A percentile compares a stretch with the other conserved stretches of the same genome.
Conservation (phyloP, 148 eudicot species). For the Diospyros lotus region DNA sequence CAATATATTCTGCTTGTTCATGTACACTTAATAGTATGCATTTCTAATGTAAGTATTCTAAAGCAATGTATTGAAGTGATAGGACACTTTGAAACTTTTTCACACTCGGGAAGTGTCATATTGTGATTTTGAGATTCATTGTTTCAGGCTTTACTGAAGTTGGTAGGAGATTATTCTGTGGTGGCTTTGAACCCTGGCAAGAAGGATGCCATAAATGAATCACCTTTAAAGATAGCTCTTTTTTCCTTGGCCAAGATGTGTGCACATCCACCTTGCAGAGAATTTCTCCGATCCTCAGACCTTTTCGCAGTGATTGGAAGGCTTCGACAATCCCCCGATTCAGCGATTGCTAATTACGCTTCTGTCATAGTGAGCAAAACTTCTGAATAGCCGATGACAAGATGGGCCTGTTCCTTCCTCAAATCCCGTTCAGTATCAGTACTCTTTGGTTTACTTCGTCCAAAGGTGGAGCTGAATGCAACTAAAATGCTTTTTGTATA, state of each 20-base stretch:
- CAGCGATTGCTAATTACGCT: slow-evolving; percentile 69
- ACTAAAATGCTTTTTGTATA: neutral
- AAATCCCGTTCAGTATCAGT: neutral
- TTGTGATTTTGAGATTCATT: neutral
- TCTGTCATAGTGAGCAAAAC: slow-evolving; percentile 41
- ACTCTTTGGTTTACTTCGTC: neutral
- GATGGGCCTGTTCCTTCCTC: neutral
- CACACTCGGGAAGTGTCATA: neutral
- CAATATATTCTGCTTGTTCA: no score
- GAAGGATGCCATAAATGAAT: slow-evolving; percentile 69
- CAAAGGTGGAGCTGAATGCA: neutral
- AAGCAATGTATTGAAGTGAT: neutral
- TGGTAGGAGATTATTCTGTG: slow-evolving; percentile 67
- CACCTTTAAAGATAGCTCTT: slow-evolving; percentile 87
- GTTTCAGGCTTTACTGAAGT: slow-evolving; percentile 75
- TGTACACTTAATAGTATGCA: no score
- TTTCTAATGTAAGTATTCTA: neutral
- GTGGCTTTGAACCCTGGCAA: slow-evolving; percentile 80
- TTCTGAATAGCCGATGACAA: slow-evolving; percentile 16
- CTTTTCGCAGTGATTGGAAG: slow-evolving; percentile 53
- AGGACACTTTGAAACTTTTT: neutral
- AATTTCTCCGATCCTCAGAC: slow-evolving; percentile 72
- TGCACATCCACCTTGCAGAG: slow-evolving; percentile 66
- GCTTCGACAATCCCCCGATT: slow-evolving; percentile 77
- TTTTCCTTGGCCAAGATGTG: slow-evolving; percentile 92